Percentiles rank a stretch among this genome's conserved stretches.
Evolutionary conservation across 805 yeast species (phyloP).

Genomic region (Myxozyma vanderwaltii): DNA sequence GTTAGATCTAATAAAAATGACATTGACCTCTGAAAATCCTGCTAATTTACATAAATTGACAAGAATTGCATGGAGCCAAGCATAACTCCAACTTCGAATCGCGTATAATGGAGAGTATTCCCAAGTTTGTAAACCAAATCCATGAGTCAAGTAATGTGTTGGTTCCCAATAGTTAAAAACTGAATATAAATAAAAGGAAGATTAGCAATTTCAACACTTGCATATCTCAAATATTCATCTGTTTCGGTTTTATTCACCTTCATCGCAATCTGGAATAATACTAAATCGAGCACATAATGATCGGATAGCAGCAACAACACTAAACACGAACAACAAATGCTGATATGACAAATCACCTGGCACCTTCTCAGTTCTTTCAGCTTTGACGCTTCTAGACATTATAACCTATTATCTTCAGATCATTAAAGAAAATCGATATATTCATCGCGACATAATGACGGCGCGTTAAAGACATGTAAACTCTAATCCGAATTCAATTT

Average conservation of each 20-base stretch:
- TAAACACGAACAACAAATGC: slow-evolving; percentile 17
- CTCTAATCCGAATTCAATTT: no score
- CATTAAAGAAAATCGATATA: no score
- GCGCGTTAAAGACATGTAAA: no score
- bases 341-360: neutral
- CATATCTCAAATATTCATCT: neutral
- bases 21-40: slow-evolving; percentile 31
- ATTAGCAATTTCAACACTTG: no score
- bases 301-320: slow-evolving; percentile 37
- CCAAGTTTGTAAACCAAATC: slow-evolving; percentile 94
- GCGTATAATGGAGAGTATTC: slow-evolving; percentile 90
- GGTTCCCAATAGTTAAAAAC: slow-evolving; percentile 95
- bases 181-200: neutral
- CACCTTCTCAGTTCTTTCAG: neutral
- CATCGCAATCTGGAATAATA: slow-evolving; percentile 90
- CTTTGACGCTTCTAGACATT: neutral
- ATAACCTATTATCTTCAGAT: neutral
- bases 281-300: slow-evolving; percentile 52
- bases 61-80: slow-evolving; percentile 50
- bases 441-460: no score
- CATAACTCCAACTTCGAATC: slow-evolving; percentile 81
- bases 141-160: slow-evolving; percentile 70
- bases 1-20: neutral
- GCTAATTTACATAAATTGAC: slow-evolving; percentile 31
- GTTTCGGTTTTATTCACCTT: slow-evolving; percentile 56